Evolutionary conservation across 2,329 filamentous ascomycete species (phyloP).

Genomic region (Lasiodiplodia hormozganensis): DNA sequence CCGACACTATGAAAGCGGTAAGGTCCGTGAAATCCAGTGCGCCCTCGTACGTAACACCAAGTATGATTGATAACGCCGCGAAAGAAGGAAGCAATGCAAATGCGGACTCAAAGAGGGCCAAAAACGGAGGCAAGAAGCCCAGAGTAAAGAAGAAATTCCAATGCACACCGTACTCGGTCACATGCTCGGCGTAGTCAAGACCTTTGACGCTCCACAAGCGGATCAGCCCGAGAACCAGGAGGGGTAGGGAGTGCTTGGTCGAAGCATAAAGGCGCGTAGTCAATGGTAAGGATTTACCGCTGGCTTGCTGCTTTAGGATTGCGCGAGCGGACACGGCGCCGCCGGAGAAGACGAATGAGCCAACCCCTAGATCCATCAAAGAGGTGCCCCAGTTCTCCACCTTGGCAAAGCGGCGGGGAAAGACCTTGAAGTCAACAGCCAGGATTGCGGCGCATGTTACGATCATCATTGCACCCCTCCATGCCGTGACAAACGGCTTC

Average conservation of each 20-base stretch:
- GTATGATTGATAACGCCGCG: slow-evolving; percentile 72
- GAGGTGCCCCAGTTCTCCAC: slow-evolving; percentile 99
- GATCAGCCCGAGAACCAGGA: slow-evolving; percentile 79
- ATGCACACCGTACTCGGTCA: slow-evolving; percentile 96
- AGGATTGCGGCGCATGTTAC: slow-evolving; percentile 89
- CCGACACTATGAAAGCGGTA: slow-evolving; percentile 82
- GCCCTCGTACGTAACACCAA: slow-evolving; percentile 76
- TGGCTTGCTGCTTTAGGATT: slow-evolving; percentile 72
- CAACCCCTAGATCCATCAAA: slow-evolving; percentile 97
- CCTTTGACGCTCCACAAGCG: slow-evolving; percentile 90
- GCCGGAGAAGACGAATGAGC: slow-evolving; percentile 94
- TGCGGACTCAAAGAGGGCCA: slow-evolving; percentile 79
- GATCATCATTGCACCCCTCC: slow-evolving; percentile 90
- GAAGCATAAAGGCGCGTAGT: slow-evolving; percentile 68
- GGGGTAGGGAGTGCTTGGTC: slow-evolving; percentile 79
- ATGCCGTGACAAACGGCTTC: slow-evolving; percentile 92
- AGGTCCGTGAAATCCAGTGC: slow-evolving; percentile 73
- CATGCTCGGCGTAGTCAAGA: slow-evolving; percentile 94
- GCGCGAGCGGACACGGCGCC: slow-evolving; percentile 89
- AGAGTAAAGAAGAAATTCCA: slow-evolving; percentile 99
- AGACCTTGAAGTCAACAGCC: slow-evolving; percentile 94
- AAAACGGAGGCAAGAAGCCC: slow-evolving; percentile 84
- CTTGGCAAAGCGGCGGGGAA: slow-evolving; percentile 94
- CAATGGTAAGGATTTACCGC: slow-evolving; percentile 60
- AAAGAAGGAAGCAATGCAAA: slow-evolving; percentile 77